phyloP scores from a whole-genome alignment of 192 early-diverging fungal genomes.

The Coemansia sp. region DNA sequence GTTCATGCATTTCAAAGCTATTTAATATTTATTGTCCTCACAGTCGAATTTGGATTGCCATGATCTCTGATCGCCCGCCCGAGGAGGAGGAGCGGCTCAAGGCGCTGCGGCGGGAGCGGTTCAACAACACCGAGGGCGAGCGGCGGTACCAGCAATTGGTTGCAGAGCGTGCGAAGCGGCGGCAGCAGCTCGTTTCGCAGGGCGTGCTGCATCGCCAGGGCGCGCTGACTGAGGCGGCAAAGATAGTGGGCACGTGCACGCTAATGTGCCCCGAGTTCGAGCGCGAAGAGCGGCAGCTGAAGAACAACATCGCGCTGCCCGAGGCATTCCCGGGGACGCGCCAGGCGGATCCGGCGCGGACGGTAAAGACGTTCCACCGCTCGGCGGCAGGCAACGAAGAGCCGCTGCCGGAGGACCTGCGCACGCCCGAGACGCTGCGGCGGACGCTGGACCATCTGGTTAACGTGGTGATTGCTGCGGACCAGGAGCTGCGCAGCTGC shows the following conservation, averaged over 20 bases:
- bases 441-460: conserved; percentile 69
- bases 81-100: conserved; percentile 43
- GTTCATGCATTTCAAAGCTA: too few species aligned
- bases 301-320: conserved; percentile 67
- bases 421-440: conserved; percentile 69
- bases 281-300: conserved; percentile 77
- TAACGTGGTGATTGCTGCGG: conserved; percentile 47
- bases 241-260: conserved; percentile 72
- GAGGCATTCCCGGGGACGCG: conserved; percentile 67
- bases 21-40: background rate
- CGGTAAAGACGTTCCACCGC: conserved; percentile 83
- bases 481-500: conserved; percentile 60
- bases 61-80: conserved; percentile 27
- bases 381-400: conserved; percentile 84
- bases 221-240: conserved; percentile 61
- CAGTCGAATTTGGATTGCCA: background rate
- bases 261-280: conserved; percentile 92
- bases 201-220: conserved; percentile 57
- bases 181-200: conserved; percentile 59
- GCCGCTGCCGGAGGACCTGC: conserved; percentile 84
- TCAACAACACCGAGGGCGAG: conserved; percentile 39
- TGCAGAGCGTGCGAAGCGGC: conserved; percentile 58
- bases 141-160: conserved; percentile 59
- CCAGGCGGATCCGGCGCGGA: conserved; percentile 59
- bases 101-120: conserved; percentile 45